A percentile compares a stretch with the other conserved stretches of the same genome.
Conservation (phyloP, 345 rosid species). For the Acer negundo region DNA sequence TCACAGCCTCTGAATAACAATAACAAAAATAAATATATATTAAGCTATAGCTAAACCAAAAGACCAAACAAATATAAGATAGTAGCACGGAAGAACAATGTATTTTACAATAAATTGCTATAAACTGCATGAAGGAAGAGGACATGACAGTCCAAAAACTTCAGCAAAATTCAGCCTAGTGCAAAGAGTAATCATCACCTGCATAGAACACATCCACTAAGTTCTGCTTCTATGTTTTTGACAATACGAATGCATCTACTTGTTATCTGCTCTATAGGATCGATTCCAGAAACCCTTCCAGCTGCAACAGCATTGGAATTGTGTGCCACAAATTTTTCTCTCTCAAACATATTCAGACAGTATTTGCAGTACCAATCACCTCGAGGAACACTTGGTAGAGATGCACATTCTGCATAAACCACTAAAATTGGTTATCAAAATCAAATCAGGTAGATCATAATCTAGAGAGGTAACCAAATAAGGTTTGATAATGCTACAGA, state of each 20-base stretch:
- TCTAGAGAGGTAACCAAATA: constrained; percentile 10
- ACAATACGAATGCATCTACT: constrained; percentile 92
- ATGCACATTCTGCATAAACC: constrained; percentile 70
- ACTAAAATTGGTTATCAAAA: constrained; percentile 24
- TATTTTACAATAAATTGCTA: neutral
- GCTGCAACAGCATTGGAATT: constrained; percentile 79
- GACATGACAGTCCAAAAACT: constrained; percentile 9
- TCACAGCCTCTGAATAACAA: constrained; percentile 65
- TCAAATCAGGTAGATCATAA: constrained; percentile 13
- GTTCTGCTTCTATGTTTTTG: constrained; percentile 67
- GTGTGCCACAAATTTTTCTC: constrained; percentile 58
- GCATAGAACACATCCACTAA: constrained; percentile 91
- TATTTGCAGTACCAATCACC: constrained; percentile 93
- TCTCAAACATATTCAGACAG: constrained; percentile 68
- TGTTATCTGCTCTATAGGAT: constrained; percentile 76
- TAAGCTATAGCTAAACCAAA: constrained; percentile 11
- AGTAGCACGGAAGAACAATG: neutral
- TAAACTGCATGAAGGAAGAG: neutral
- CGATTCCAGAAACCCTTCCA: constrained; percentile 80
- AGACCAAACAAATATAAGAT: neutral
- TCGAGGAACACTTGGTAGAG: constrained; percentile 64
- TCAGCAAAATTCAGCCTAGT: constrained; percentile 16
- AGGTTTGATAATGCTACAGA: neutral
- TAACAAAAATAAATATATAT: constrained; percentile 9
- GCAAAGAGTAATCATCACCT: constrained; percentile 46